phyloP scores from a whole-genome alignment of 768 basidiomycete genomes.

The Agrocybe praecox region DNA sequence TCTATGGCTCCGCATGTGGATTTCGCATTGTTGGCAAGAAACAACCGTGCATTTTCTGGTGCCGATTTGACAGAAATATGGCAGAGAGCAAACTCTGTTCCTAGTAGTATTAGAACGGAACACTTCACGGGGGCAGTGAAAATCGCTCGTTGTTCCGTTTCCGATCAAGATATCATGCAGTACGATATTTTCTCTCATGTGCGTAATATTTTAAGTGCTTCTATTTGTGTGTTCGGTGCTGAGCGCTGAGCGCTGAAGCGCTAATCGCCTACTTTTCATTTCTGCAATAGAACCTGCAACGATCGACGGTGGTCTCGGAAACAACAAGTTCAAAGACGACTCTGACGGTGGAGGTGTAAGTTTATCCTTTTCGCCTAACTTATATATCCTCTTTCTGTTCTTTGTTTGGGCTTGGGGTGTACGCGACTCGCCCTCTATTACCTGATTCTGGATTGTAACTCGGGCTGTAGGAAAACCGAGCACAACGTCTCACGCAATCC shows the following conservation, averaged over 20 bases:
- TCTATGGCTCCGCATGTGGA: slow-evolving; percentile 87
- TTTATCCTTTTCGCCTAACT: too few species aligned
- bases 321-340: too few species aligned
- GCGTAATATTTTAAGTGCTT: slow-evolving; percentile 23
- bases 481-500: too few species aligned
- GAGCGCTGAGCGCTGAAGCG: too few species aligned
- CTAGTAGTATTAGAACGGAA: slow-evolving; percentile 81
- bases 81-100: slow-evolving; percentile 93
- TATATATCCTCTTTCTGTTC: too few species aligned
- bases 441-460: too few species aligned
- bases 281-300: slow-evolving; percentile 76
- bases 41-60: slow-evolving; percentile 91
- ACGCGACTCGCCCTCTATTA: too few species aligned
- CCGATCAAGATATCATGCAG: slow-evolving; percentile 93
- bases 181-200: slow-evolving; percentile 99
- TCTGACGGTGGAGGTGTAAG: too few species aligned
- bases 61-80: slow-evolving; percentile 65
- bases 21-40: slow-evolving; percentile 84
- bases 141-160: slow-evolving; percentile 95
- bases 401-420: too few species aligned
- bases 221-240: not conserved
- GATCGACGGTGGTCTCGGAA: slow-evolving; percentile 90
- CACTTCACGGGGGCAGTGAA: slow-evolving; percentile 99
- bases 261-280: slow-evolving; percentile 5
- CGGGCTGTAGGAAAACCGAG: too few species aligned